These are phyloP conservation scores for barley (Hordeum vulgare) DNA, from an alignment of 176 grass and related monocot genomes.

Conservation along the genomic window MorexV3_pseudomolecules_assembly NC_058520.1:21608230-21608729, in stretches of 20 bases:
- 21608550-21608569: no score
- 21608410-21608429: background rate
- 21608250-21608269: background rate
- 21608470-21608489: background rate
- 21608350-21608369: background rate
- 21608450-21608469: background rate
- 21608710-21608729: background rate
- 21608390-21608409: background rate
- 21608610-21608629: no score
- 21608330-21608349: background rate
- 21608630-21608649: no score
- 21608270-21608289: background rate
- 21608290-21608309: background rate
- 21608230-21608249: background rate
- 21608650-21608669: background rate
- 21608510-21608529: no score
- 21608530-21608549: no score
- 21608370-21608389: background rate
- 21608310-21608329: background rate
- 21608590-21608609: no score
- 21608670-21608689: background rate
- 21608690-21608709: background rate
- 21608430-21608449: background rate
- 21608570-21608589: no score
- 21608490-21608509: background rate